Evolutionary conservation across 345 rosid species (phyloP).

Genomic region (Syzygium jambos): DNA sequence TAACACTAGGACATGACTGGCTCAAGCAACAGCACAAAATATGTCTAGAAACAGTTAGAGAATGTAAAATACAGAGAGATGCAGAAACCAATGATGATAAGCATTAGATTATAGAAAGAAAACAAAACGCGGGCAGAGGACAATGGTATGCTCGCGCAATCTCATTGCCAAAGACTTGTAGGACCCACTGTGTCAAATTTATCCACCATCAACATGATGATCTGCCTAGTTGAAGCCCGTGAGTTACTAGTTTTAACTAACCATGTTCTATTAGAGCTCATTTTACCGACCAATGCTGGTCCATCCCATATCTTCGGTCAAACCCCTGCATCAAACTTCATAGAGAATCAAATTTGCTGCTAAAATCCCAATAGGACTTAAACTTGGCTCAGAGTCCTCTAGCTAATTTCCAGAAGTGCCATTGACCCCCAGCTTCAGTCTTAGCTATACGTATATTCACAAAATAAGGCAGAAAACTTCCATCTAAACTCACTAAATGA

Average conservation of each 20-base stretch:
- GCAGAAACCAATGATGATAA: background rate
- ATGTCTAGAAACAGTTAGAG: background rate
- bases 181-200: no score
- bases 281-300: background rate
- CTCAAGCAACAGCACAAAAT: no score
- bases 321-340: background rate
- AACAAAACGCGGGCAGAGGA: background rate
- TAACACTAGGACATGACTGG: no score
- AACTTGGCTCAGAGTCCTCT: background rate
- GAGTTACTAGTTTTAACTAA: background rate
- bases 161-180: no score
- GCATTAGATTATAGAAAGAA: background rate
- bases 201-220: no score
- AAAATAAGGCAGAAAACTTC: background rate
- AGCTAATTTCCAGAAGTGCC: background rate
- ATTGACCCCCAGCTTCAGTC: background rate
- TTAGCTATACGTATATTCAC: background rate
- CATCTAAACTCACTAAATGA: background rate
- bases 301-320: background rate
- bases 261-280: background rate
- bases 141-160: no score
- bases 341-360: background rate
- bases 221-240: background rate
- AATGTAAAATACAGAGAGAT: background rate
- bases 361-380: background rate